Evolutionary conservation across 306 rosid species (phyloP), one percentile per base, ranked within the genome.

Genomic region (Vigna mungo): DNA sequence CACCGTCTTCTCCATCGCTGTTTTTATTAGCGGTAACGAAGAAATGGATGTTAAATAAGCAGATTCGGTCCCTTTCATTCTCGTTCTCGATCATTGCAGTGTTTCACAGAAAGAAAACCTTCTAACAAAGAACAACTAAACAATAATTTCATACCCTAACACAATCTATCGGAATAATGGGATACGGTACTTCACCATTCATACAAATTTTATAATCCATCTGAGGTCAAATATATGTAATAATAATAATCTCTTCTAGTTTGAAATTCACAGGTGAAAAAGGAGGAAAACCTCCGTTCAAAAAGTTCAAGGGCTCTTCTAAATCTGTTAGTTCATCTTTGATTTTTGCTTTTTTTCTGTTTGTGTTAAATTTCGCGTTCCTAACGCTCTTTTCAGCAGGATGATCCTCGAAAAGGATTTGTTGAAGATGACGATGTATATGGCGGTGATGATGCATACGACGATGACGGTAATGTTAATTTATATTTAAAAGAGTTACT

Each of bases 391-490:
- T 62, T 41, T 5, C 20, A 12, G 80, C 93, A 90, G 97, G 98
- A 90, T 59, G 93, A 88, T 76, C 15, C 76, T 7, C 73, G 74
- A 80, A 86, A 52, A 76, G 60, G 75, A 30, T 30, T 85, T 32
- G 88, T 80, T 46, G 95, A 85, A 0, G 93, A 86, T 1, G 95
- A 85, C 16, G 85, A 82, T 20, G 61, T 7, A 0, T 89, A 80
- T 71, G 86, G 82, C 54, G 88, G 88, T 36, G 95, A 89, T 4
- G 97, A 94, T 47, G 79, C 62, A 17, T 90, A 90, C 44, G 90
- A 92, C 1, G 96, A 92, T 15, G 87, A 92, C 51, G 98, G 98
- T 92, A 80, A 62, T 75, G 18, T 41, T 41, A 9, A 41, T 41
- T 41, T 41, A 44, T 44, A 5, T 44, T 44, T 44, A 11, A 44